phyloP scores from a whole-genome alignment of 1,284 basidiomycete species.

The Blastosporella zonata region DNA sequence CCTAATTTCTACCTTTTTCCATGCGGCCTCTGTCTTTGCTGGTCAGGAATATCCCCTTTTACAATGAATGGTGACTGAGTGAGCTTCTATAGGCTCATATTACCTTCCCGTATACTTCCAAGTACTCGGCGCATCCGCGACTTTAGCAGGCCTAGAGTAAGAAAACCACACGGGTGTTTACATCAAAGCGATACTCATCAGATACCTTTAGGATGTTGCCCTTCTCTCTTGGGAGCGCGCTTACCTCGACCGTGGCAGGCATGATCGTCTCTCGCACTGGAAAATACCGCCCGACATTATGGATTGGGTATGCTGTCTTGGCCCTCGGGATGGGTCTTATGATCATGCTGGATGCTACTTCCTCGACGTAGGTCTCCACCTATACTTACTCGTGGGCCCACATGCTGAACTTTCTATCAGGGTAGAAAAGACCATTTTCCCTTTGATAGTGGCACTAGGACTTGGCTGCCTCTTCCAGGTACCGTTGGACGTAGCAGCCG shows the following conservation, averaged over 20 bases:
- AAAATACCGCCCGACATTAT: slow-evolving; percentile 64
- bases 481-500: slow-evolving; percentile 16
- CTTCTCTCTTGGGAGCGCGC: slow-evolving; percentile 62
- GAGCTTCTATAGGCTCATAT: slow-evolving; percentile 43
- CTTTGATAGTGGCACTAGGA: slow-evolving; percentile 58
- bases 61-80: neutral
- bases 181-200: slow-evolving; percentile 3
- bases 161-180: slow-evolving; percentile 14
- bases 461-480: slow-evolving; percentile 66
- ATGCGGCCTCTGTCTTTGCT: slow-evolving; percentile 66
- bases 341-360: slow-evolving; percentile 44
- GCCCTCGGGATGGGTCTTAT: slow-evolving; percentile 67
- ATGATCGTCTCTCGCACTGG: slow-evolving; percentile 57
- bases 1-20: slow-evolving; percentile 61
- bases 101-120: slow-evolving; percentile 82
- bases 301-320: slow-evolving; percentile 53
- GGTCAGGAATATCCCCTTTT: slow-evolving; percentile 29
- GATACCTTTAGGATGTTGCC: slow-evolving; percentile 63
- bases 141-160: slow-evolving; percentile 69
- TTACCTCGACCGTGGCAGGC: slow-evolving; percentile 59
- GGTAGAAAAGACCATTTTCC: slow-evolving; percentile 57
- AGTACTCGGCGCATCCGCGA: slow-evolving; percentile 73
- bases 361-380: slow-evolving; percentile 41
- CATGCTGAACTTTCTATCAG: slow-evolving; percentile 35
- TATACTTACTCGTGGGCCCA: too few relatives aligned